Base-by-base conservation (phyloP, 192 early-diverging fungal species). In the Backusella morwellensis region DNA sequence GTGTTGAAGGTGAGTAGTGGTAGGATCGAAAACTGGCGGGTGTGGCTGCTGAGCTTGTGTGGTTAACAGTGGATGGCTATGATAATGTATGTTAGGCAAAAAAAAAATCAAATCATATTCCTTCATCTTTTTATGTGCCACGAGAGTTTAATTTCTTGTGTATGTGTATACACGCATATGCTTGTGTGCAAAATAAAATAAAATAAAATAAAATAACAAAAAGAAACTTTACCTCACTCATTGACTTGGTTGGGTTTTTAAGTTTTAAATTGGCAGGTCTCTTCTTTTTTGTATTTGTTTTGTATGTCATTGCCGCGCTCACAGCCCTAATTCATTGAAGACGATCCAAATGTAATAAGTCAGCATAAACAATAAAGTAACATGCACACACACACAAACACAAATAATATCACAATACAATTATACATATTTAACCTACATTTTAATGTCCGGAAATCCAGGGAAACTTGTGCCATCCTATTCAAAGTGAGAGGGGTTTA, bases 241-340 rank as follows among this genome's bases (percentile, higher is more conserved):
- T 63, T 63, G 56, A 63, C 23, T 29, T 63, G 56, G 56, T 63
- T 26, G 56, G 56, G 23, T 63, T 29, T 63, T 63, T 63, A 23
- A 70, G 38, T 8, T 41, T 70, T 41, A 70, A 70, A 70, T 36
- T 14, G 11, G 35, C 17, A 40, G 68, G 68, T 1, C 35, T 35
- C 38, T 70, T 70, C 35, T 70, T 70, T 70, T 38, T 70, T 70
- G 38, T 23, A n/a, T 23, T 21, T n/a, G 35, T 21, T 6, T 11
- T 38, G 35, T 70, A 23, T 36, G 56, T 63, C 21, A 29, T 63
- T 63, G 26, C 56, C 3, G 56, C 26, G 21, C 35, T 38, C 5
- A 70, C 68, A 12, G 68, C 41, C n/a, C 68, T 70, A 70, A 70
- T 36, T 69, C n/a, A 17, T 69, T 70, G 56, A 15, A 29, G 8